Percentiles rank a stretch among this genome's conserved stretches.
Conservation (phyloP, 345 rosid species). For the Aethionema arabicum region DNA sequence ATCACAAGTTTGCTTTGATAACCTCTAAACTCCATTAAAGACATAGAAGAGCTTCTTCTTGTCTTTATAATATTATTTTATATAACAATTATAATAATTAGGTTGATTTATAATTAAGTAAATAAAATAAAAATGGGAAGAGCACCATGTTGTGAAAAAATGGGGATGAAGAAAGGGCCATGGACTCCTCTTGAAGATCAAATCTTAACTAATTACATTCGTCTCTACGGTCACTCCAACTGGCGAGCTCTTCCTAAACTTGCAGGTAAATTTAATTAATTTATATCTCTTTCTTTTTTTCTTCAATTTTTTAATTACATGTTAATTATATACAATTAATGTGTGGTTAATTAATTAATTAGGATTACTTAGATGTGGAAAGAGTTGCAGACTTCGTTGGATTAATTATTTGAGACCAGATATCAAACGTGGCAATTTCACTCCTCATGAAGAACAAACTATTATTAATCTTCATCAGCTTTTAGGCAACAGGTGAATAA, state of each 20-base stretch:
- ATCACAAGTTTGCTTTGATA: too few relatives aligned
- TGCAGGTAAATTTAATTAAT: constrained; percentile 52
- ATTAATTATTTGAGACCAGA: constrained; percentile 75
- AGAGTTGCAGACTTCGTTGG: constrained; percentile 89
- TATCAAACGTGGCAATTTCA: constrained; percentile 78
- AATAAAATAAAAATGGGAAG: constrained; percentile 50
- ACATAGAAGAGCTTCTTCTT: too few relatives aligned
- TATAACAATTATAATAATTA: too few relatives aligned
- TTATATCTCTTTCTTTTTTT: neutral
- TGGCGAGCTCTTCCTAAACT: constrained; percentile 83
- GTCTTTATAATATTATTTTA: too few relatives aligned
- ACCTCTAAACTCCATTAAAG: too few relatives aligned
- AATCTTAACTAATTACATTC: constrained; percentile 50
- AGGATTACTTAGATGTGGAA: constrained; percentile 81
- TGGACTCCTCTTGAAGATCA: constrained; percentile 74
- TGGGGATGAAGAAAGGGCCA: constrained; percentile 78
- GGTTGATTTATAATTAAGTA: too few relatives aligned
- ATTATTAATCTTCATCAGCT: constrained; percentile 57
- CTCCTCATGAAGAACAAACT: constrained; percentile 66
- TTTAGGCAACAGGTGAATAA: constrained; percentile 65
- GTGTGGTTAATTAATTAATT: neutral
- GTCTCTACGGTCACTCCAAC: constrained; percentile 58
- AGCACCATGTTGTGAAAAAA: constrained; percentile 82
- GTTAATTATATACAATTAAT: neutral
- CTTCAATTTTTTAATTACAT: neutral